Conservation (phyloP, 2,329 filamentous ascomycete genomes). For the Colletotrichum sp. region DNA sequence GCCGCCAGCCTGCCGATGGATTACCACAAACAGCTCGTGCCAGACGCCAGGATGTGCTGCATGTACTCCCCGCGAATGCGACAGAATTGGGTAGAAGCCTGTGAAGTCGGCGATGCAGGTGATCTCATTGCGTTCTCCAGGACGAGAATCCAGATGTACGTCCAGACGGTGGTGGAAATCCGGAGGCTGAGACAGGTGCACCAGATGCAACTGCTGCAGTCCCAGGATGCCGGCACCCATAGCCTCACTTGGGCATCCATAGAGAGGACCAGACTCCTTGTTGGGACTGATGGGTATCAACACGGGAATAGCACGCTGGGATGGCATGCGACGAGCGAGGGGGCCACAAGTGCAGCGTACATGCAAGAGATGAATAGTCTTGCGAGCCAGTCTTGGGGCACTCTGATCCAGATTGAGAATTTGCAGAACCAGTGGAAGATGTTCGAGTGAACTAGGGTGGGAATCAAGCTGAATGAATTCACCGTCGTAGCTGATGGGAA, state of each 20-base stretch:
- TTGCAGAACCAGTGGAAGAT: background rate
- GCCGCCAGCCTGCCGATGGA: background rate
- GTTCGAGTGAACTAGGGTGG: background rate
- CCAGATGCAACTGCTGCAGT: background rate
- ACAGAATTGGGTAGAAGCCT: conserved; percentile 9
- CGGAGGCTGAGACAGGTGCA: background rate
- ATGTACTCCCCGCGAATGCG: conserved; percentile 23
- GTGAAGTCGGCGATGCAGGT: background rate
- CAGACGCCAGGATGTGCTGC: conserved; percentile 12
- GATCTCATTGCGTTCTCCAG: background rate
- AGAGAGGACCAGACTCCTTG: rapidly evolving
- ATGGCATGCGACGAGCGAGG: background rate
- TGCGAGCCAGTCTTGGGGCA: rapidly evolving
- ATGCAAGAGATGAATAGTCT: rapidly evolving
- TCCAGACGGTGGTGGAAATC: background rate
- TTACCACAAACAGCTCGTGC: background rate
- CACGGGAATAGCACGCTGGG: background rate
- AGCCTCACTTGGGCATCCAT: background rate
- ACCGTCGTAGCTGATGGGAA: no score
- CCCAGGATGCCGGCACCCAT: background rate
- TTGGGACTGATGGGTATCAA: background rate
- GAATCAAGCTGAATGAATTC: background rate
- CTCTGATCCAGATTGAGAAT: background rate
- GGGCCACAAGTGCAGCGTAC: background rate
- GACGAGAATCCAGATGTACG: background rate